Conservation (phyloP, 1,284 basidiomycete genomes). For the Rhodotorula glutinis region DNA sequence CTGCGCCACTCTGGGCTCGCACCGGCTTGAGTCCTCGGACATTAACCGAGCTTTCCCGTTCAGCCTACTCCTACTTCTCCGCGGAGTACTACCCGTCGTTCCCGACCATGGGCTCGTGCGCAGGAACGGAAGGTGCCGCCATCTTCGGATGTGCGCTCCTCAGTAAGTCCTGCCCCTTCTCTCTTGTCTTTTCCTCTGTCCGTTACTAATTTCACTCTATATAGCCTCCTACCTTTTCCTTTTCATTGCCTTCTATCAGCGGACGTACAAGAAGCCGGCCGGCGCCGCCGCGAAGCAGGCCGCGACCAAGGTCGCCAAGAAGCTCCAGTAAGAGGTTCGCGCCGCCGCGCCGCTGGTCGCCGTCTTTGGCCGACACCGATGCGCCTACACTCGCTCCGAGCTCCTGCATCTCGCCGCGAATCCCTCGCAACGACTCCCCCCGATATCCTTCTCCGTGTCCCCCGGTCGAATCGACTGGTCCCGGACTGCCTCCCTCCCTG, state of each 20-base stretch:
- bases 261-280: slow-evolving; percentile 46
- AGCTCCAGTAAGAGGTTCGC: slow-evolving; percentile 20
- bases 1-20: slow-evolving; percentile 24
- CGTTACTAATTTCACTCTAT: not conserved
- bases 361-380: not conserved
- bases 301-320: slow-evolving; percentile 28
- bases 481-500: no score
- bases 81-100: slow-evolving; percentile 57
- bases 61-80: slow-evolving; percentile 73
- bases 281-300: slow-evolving; percentile 11
- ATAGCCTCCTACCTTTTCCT: slow-evolving; percentile 42
- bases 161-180: slow-evolving; percentile 57
- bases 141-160: slow-evolving; percentile 83
- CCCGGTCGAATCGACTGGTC: no score
- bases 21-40: not conserved
- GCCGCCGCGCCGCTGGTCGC: not conserved
- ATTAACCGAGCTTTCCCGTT: not conserved
- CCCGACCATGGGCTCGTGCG: slow-evolving; percentile 74
- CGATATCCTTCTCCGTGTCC: no score
- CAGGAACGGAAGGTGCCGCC: slow-evolving; percentile 83
- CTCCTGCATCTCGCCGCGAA: no score
- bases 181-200: not conserved
- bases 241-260: slow-evolving; percentile 49
- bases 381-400: no score
- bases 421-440: no score